Conservation (phyloP, 495 filamentous ascomycete genomes). For the Pyrenula massariospora region DNA sequence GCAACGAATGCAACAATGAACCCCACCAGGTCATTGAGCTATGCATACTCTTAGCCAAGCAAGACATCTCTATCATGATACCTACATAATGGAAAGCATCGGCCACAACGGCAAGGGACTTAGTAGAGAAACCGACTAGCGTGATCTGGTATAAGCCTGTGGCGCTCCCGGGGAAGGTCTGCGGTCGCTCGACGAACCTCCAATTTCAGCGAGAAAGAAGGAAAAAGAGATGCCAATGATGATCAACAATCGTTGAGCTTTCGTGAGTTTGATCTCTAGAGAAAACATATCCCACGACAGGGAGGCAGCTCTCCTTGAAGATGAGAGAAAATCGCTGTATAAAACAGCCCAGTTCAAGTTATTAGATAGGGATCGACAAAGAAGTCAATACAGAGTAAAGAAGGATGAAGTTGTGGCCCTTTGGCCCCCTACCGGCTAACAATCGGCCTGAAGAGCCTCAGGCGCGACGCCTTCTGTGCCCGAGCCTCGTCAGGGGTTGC, state of each 20-base stretch:
- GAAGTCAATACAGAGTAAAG: too few relatives aligned
- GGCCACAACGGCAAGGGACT: constrained; percentile 85
- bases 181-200: not conserved
- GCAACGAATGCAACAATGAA: constrained; percentile 89
- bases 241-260: not conserved
- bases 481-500: too few relatives aligned
- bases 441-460: too few relatives aligned
- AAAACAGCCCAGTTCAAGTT: too few relatives aligned
- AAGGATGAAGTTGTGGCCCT: too few relatives aligned
- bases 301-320: not conserved
- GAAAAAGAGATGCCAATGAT: not conserved
- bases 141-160: not conserved
- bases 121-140: constrained; percentile 8
- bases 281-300: not conserved
- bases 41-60: constrained; percentile 13
- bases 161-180: not conserved
- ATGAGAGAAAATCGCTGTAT: too few relatives aligned
- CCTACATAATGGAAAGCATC: constrained; percentile 88
- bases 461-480: too few relatives aligned
- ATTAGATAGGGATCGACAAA: too few relatives aligned
- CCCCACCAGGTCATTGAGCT: constrained; percentile 89
- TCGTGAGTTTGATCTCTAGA: not conserved
- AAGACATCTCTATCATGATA: not conserved
- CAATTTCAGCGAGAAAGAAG: not conserved
- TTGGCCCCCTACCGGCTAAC: too few relatives aligned